Percentiles rank a stretch among this genome's conserved stretches.
These are phyloP conservation scores for Wickerhamomyces bovis DNA, from an alignment of 805 yeast species.

Conservation along the genomic window DNA sequence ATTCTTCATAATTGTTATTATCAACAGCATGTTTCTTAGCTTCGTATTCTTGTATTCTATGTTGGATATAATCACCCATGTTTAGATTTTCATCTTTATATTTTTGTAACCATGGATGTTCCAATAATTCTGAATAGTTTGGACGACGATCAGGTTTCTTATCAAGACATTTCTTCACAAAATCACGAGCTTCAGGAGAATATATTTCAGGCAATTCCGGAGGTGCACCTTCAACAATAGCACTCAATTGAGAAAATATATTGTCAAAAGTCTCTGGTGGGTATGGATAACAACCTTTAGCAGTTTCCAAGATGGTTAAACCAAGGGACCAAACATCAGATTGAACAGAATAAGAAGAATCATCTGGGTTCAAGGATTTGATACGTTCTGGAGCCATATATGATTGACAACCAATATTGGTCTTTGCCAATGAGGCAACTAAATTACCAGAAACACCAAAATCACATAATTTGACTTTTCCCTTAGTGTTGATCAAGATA, in stretches of 20 bases:
- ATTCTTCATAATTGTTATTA: constrained; percentile 18
- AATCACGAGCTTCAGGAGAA: constrained; percentile 72
- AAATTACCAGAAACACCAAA: constrained; percentile 94
- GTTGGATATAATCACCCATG: constrained; percentile 32
- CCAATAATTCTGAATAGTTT: constrained; percentile 63
- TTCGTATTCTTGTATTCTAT: constrained; percentile 27
- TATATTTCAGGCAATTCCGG: constrained; percentile 69
- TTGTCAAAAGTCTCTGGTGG: constrained; percentile 90
- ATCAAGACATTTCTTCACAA: constrained; percentile 70
- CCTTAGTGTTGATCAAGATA: constrained; percentile 71
- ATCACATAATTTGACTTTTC: constrained; percentile 90
- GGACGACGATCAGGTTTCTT: constrained; percentile 82
- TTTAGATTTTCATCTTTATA: constrained; percentile 36
- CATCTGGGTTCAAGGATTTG: constrained; percentile 66
- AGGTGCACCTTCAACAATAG: constrained; percentile 94
- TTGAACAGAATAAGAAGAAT: constrained; percentile 81
- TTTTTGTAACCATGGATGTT: constrained; percentile 77
- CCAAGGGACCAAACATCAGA: constrained; percentile 97
- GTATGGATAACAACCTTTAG: constrained; percentile 91
- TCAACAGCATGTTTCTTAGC: constrained; percentile 12
- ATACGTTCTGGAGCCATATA: constrained; percentile 99
- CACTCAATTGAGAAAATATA: constrained; percentile 88
- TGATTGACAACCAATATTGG: constrained; percentile 96
- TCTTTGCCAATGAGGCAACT: constrained; percentile 90
- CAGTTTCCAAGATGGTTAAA: constrained; percentile 76